Base-by-base conservation (phyloP, 768 basidiomycete genomes). In the Tylopilus vinaceipallidus region DNA sequence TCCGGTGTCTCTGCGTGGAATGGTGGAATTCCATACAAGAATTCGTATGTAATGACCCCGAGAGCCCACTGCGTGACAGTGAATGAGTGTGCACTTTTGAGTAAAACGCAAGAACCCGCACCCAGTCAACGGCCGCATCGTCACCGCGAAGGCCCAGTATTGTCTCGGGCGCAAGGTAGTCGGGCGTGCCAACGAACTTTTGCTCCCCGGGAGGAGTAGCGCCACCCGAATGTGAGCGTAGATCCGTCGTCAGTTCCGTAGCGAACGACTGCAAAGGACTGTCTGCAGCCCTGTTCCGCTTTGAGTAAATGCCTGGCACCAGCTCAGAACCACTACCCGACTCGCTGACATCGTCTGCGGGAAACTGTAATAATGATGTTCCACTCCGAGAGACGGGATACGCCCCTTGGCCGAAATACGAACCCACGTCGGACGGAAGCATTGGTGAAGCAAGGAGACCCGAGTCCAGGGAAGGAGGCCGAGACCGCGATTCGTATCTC, bases 1-100 rank as follows among this genome's bases (percentile, higher is more conserved):
- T 97, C 94, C 0, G 97, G 95, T 8, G 91, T 90, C 52, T 98
- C 94, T 41, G 91, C 95, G 62, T 98, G 93, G 79, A 99, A 99
- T 3, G 97, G 97, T 23, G 97, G 97, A 29, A 94, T 82, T 4
- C 97, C 95, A 57, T 94, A 98, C 30, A 98, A 71, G 70, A 99
- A 98, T 73, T 99, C 97, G 66, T 99, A 98, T 26, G 92, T 91
- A 65, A 99, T 95, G 36, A 98, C 93, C 51, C 97, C 97, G 24
- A 99, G 79, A 11, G 97, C 95, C 97, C 97, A 99, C 97, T 97
- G 66, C 43, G 55, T 53, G 56, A 41, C 43, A 22, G 50, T 60
- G 22, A 63, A 59, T 36, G 19, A 47, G 19, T 48, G 24, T 46
- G 27, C 16, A 14, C 41, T 40, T 45, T 48, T 54, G 14, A 43